Conservation (phyloP, 2,329 filamentous ascomycete genomes). For the Colletotrichum endophyticum region DNA sequence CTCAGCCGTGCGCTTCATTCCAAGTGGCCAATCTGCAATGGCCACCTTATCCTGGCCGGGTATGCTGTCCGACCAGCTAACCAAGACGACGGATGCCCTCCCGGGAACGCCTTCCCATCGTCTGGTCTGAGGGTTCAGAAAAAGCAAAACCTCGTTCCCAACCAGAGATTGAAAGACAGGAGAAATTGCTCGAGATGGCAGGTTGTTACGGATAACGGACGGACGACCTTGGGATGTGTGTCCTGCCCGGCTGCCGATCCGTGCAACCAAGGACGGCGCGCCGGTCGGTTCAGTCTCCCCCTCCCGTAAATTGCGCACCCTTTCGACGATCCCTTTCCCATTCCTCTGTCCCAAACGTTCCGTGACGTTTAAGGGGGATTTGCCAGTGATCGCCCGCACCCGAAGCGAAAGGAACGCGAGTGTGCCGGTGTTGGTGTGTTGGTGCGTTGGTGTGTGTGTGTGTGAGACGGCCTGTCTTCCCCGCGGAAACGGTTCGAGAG, state of each 20-base stretch:
- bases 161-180: background rate
- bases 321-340: slow-evolving; percentile 2
- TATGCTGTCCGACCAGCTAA: background rate
- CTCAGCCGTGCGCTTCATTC: background rate
- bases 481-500: background rate
- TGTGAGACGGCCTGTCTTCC: background rate
- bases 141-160: background rate
- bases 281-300: background rate
- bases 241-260: background rate
- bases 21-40: background rate
- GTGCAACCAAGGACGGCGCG: background rate
- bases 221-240: background rate
- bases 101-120: background rate
- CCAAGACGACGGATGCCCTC: background rate
- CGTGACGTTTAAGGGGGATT: slow-evolving; percentile 15
- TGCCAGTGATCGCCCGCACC: slow-evolving; percentile 4
- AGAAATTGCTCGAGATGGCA: slow-evolving; percentile 6
- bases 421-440: background rate
- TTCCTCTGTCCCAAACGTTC: background rate
- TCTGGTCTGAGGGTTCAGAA: background rate
- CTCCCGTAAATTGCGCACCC: background rate
- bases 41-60: slow-evolving; percentile 1
- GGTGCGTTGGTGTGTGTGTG: background rate
- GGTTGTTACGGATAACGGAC: background rate
- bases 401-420: background rate